Evolutionary conservation across 192 early-diverging fungal genomes (phyloP).

Genomic region (Cetraspora pellucida): DNA sequence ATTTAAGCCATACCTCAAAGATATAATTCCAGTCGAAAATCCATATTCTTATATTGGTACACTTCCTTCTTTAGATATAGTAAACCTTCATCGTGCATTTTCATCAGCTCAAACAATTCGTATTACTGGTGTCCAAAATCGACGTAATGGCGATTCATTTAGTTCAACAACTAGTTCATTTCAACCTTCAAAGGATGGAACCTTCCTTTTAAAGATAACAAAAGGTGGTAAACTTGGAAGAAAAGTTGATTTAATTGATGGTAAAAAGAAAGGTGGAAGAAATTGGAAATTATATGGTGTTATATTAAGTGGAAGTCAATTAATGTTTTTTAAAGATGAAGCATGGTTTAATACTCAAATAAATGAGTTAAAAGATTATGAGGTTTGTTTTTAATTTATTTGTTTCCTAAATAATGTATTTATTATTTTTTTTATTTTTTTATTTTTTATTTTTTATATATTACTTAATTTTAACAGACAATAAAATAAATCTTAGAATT

Average conservation of each 20-base stretch:
- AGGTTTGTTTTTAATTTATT: not conserved
- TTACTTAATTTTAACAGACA: constrained; percentile 4
- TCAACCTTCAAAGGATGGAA: constrained; percentile 27
- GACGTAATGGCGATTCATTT: constrained; percentile 9
- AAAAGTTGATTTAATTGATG: constrained; percentile 71
- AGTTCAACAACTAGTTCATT: constrained; percentile 4
- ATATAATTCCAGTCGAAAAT: constrained; percentile 18
- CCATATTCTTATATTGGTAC: constrained; percentile 30
- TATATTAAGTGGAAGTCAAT: constrained; percentile 74
- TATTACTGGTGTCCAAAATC: constrained; percentile 17
- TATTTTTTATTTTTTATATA: not conserved
- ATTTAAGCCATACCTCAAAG: constrained; percentile 14
- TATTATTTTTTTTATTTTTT: not conserved
- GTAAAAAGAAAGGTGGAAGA: constrained; percentile 63
- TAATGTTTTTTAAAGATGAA: constrained; percentile 71
- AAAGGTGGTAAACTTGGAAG: constrained; percentile 73
- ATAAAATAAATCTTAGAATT: constrained; percentile 31
- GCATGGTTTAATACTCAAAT: constrained; percentile 53
- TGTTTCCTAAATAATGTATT: not conserved
- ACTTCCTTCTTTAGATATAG: not conserved
- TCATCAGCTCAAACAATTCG: constrained; percentile 1
- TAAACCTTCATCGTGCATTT: constrained; percentile 10
- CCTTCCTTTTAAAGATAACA: constrained; percentile 50
- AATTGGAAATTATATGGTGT: constrained; percentile 78
- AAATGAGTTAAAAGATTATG: not conserved